Evolutionary conservation across 2,329 filamentous ascomycete species (phyloP).

Genomic region (Fusarium palustre): DNA sequence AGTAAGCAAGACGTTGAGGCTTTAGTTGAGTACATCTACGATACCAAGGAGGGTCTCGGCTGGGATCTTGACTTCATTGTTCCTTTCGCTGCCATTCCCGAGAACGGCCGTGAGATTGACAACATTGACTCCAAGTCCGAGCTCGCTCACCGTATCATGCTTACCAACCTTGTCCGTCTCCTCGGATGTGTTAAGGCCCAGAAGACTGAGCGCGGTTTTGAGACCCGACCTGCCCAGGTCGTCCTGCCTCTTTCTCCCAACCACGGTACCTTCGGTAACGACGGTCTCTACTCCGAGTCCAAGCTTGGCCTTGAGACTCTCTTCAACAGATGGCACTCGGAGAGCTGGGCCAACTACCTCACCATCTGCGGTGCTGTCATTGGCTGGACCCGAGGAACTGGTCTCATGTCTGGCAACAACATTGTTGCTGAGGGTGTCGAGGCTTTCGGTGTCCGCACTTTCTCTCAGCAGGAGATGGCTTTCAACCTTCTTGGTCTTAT

Average conservation of each 20-base stretch:
- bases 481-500: slow-evolving; percentile 98
- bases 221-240: slow-evolving; percentile 96
- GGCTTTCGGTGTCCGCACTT: slow-evolving; percentile 95
- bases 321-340: slow-evolving; percentile 98
- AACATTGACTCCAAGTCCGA: slow-evolving; percentile 97
- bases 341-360: slow-evolving; percentile 97
- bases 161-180: slow-evolving; percentile 94
- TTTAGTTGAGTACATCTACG: slow-evolving; percentile 95
- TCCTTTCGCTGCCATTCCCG: slow-evolving; percentile 96
- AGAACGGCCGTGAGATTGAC: slow-evolving; percentile 98
- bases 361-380: slow-evolving; percentile 99
- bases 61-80: slow-evolving; percentile 98
- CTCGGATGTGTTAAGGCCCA: slow-evolving; percentile 91
- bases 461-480: slow-evolving; percentile 99
- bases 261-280: slow-evolving; percentile 97
- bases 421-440: slow-evolving; percentile 97
- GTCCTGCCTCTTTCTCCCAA: slow-evolving; percentile 96
- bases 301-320: slow-evolving; percentile 97
- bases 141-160: slow-evolving; percentile 97
- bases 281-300: slow-evolving; percentile 97
- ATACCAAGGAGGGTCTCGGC: slow-evolving; percentile 93
- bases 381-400: slow-evolving; percentile 98
- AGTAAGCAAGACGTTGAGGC: slow-evolving; percentile 98
- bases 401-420: slow-evolving; percentile 98
- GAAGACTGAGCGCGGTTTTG: slow-evolving; percentile 87